Conservation (phyloP, 73 alveolate species). For the Durusdinium trenchii region DNA sequence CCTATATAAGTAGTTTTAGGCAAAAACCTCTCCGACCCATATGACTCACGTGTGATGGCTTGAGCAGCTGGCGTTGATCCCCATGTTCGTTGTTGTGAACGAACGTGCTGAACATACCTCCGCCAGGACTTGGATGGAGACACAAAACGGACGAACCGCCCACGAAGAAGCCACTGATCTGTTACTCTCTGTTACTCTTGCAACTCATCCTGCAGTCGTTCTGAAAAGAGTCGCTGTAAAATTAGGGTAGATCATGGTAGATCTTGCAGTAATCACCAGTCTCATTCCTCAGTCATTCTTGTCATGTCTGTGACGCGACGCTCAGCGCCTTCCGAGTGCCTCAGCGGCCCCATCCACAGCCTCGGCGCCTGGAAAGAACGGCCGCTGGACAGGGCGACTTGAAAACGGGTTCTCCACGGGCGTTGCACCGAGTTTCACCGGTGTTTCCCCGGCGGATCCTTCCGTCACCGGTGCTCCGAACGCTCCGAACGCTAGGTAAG, state of each 20-base stretch:
- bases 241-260: not conserved
- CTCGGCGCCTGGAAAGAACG: conserved; percentile 1
- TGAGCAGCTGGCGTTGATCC: not conserved
- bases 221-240: not conserved
- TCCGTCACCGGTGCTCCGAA: too few relatives aligned
- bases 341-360: conserved; percentile 51
- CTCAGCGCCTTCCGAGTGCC: conserved; percentile 65
- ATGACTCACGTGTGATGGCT: too few relatives aligned
- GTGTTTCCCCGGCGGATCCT: too few relatives aligned
- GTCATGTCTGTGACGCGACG: too few relatives aligned
- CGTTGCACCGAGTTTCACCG: too few relatives aligned
- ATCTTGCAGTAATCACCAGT: too few relatives aligned
- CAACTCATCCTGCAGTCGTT: not conserved
- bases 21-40: too few relatives aligned
- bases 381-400: not conserved
- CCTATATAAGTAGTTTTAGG: too few relatives aligned
- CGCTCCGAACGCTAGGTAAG: not conserved
- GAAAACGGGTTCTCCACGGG: too few relatives aligned
- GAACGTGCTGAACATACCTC: conserved; percentile 95
- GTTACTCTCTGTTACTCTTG: not conserved
- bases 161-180: not conserved
- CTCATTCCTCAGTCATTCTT: too few relatives aligned
- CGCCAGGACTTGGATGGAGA: not conserved
- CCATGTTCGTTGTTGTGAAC: conserved; percentile 68
- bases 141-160: too few relatives aligned